A percentile compares a stretch with the other conserved stretches of the same genome.
These are phyloP conservation scores for Leccinum brunneo-olivaceum DNA, from an alignment of 1,284 basidiomycete genomes.

Conservation along the genomic window DNA sequence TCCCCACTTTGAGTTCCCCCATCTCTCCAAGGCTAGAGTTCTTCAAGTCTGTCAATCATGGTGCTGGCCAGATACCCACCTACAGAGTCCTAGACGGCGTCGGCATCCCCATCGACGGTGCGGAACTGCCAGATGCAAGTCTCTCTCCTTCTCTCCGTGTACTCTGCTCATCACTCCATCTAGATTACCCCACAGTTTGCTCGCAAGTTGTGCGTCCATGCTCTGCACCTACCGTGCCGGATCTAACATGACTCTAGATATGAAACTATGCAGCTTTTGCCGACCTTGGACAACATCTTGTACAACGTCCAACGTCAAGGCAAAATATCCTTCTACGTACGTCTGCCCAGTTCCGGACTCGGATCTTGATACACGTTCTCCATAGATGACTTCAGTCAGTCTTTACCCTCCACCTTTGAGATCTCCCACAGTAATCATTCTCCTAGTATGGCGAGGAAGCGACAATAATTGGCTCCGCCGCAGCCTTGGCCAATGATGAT, in stretches of 20 bases:
- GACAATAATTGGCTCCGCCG: slow-evolving; percentile 84
- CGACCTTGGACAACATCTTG: slow-evolving; percentile 80
- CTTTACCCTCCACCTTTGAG: background rate
- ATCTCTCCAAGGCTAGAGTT: slow-evolving; percentile 64
- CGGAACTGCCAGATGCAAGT: slow-evolving; percentile 63
- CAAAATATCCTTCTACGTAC: slow-evolving; percentile 89
- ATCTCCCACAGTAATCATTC: slow-evolving; percentile 7
- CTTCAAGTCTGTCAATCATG: slow-evolving; percentile 67
- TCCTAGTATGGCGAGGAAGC: slow-evolving; percentile 85
- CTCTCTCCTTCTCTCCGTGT: background rate
- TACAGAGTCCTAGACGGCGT: slow-evolving; percentile 77
- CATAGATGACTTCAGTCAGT: slow-evolving; percentile 71
- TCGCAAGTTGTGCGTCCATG: slow-evolving; percentile 52
- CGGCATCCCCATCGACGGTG: slow-evolving; percentile 67
- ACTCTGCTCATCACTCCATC: slow-evolving; percentile 7
- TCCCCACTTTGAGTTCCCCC: slow-evolving; percentile 61
- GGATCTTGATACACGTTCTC: slow-evolving; percentile 10
- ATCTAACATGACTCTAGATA: slow-evolving; percentile 43
- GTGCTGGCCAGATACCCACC: slow-evolving; percentile 65
- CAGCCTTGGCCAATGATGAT: slow-evolving; percentile 76
- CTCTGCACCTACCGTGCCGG: background rate
- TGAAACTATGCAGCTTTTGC: slow-evolving; percentile 78
- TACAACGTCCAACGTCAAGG: slow-evolving; percentile 93
- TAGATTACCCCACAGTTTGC: slow-evolving; percentile 72
- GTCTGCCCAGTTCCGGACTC: slow-evolving; percentile 26